These are phyloP conservation scores for Blastocystis sp. DNA, from an alignment of 352 stramenopile species.

Conservation along the genomic window DNA sequence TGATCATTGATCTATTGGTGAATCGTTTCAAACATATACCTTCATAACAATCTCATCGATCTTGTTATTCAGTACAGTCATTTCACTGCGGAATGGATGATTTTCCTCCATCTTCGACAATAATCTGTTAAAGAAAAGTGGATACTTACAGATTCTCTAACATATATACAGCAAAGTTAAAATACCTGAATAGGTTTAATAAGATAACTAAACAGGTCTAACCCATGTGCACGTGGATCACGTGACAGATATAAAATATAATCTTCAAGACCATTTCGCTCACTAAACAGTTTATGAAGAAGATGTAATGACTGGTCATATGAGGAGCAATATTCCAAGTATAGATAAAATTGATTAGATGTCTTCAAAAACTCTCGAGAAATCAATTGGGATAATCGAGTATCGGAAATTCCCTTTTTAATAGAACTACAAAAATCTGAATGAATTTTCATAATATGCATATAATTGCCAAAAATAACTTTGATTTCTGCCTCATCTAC, in stretches of 20 bases:
- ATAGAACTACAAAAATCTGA: slow-evolving; percentile 1
- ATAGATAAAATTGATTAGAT: slow-evolving; percentile 36
- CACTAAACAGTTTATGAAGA: not conserved
- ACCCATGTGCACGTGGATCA: slow-evolving; percentile 15
- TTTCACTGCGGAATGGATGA: slow-evolving; percentile 13
- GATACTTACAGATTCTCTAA: slow-evolving; percentile 56
- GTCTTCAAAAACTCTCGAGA: slow-evolving; percentile 18
- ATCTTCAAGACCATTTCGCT: not conserved
- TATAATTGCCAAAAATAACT: slow-evolving; percentile 3
- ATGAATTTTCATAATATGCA: slow-evolving; percentile 17
- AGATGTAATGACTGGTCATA: not conserved
- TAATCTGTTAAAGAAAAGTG: slow-evolving; percentile 24
- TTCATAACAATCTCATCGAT: not conserved
- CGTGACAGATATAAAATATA: not conserved
- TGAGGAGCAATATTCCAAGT: slow-evolving; percentile 3
- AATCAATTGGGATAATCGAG: slow-evolving; percentile 13
- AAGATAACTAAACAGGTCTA: slow-evolving; percentile 45
- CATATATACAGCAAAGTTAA: not conserved
- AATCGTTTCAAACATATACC: not conserved
- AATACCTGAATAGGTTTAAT: slow-evolving; percentile 50
- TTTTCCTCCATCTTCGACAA: slow-evolving; percentile 46
- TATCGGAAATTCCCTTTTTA: not conserved
- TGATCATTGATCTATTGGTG: not conserved
- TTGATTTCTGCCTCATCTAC: not conserved
- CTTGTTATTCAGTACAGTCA: not conserved